A percentile compares a stretch with the other conserved stretches of the same genome.
Conservation (phyloP, 2,329 filamentous ascomycete genomes). For the Pyrenochaeta sp. region DNA sequence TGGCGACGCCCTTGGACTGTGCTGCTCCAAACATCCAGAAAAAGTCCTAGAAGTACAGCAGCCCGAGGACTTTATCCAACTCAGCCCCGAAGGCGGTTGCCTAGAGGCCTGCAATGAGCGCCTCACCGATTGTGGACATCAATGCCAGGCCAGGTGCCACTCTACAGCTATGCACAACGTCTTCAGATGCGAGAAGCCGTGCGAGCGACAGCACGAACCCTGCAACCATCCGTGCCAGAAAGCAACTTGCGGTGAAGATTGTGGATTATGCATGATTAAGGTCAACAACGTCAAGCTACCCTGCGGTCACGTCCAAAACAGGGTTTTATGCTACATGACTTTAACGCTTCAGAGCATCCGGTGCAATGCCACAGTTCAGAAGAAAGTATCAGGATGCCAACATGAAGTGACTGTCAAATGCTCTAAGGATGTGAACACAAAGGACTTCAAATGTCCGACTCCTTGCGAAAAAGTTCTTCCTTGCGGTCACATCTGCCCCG, state of each 20-base stretch:
- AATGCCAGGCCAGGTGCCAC: conserved; percentile 40
- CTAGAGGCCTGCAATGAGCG: conserved; percentile 27
- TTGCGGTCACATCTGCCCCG: conserved; percentile 68
- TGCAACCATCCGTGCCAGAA: conserved; percentile 43
- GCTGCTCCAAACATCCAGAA: conserved; percentile 39
- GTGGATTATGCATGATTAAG: conserved; percentile 29
- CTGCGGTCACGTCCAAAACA: conserved; percentile 35
- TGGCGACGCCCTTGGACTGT: conserved; percentile 26
- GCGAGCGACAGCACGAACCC: conserved; percentile 27
- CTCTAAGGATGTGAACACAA: conserved; percentile 52
- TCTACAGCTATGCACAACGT: conserved; percentile 39
- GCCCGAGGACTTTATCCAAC: conserved; percentile 38
- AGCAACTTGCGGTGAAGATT: conserved; percentile 37
- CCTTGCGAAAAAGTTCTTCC: conserved; percentile 57
- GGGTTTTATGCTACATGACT: conserved; percentile 19
- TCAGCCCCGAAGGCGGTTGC: conserved; percentile 46
- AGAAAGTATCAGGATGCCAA: conserved; percentile 62
- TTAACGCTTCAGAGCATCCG: conserved; percentile 43
- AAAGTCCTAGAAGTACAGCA: conserved; percentile 30
- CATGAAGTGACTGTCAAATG: conserved; percentile 65
- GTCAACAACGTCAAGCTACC: conserved; percentile 33
- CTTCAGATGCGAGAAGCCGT: conserved; percentile 34
- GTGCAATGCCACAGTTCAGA: conserved; percentile 60
- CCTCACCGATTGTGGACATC: conserved; percentile 39
- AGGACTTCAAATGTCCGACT: conserved; percentile 58